Base-by-base conservation (phyloP, 2,329 filamentous ascomycete genomes). In the Fusarium concolor region DNA sequence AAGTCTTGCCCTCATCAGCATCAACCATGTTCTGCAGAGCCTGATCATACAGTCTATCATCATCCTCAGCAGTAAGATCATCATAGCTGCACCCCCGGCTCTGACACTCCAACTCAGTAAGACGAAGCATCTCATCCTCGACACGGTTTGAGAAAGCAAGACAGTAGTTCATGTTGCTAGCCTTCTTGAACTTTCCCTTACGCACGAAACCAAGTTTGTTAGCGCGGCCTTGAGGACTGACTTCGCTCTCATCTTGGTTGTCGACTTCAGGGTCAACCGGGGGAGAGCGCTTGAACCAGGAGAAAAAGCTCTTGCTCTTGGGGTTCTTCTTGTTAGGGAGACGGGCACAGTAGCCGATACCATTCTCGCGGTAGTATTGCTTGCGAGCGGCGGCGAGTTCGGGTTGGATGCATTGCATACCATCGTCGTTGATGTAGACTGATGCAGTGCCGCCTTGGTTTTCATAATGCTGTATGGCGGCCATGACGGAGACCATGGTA, bases 351-450 rank as follows among this genome's bases (percentile, higher is more conserved):
- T 85, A 88, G 12, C 86, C 86, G 67, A 88, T 87, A 61, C 82
- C 85, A 72, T 86, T 84, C 59, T 87, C 85, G 11, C 84, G 81
- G 69, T 88, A 88, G 67, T 86, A 87, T 2, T 86, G 84, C 15
- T 82, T 82, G 20, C 85, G 82, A 10, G 80, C 80, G 31, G 81
- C 76, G 6, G 82, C 81, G 15, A 86, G 80, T 14, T 85, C 80
- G 5, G 79, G 78, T 4, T 83, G 77, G 17, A 91, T 80, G 33
- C 89, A 77, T 74, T 90, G 88, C 84, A 91, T 87, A 57, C 89
- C 89, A 66, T 91, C 89, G 56, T 91, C 89, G 67, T 91, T 90
- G 74, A 91, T 78, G 71, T 90, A 90, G 65, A 91, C 89, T 71
- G 87, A 90, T 26, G 89, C 89, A 2, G 87, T 86, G 10, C 89